phyloP scores from a whole-genome alignment of 441 rosid species.

The Syzygium malaccense region DNA sequence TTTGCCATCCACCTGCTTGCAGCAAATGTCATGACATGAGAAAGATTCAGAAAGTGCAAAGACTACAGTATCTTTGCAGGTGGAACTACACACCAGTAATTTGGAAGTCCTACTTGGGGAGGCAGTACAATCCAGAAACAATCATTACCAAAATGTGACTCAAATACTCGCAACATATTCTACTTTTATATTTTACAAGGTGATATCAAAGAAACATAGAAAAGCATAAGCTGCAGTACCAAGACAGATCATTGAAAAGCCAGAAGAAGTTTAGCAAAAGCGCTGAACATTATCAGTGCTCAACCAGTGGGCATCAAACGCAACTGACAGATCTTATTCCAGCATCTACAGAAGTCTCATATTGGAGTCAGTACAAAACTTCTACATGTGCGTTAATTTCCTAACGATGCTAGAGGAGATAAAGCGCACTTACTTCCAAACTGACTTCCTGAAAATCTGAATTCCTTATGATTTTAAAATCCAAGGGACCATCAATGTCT shows the following conservation, averaged over 20 bases:
- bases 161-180: neutral
- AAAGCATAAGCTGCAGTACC: neutral
- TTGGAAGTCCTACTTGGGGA: neutral
- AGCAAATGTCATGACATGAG: neutral
- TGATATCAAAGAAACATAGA: neutral
- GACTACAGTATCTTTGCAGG: neutral
- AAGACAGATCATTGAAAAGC: neutral
- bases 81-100: neutral
- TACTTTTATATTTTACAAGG: neutral
- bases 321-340: neutral
- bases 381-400: neutral
- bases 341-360: neutral
- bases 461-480: slow-evolving; percentile 68
- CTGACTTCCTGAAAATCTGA: slow-evolving; percentile 76
- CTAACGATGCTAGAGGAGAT: neutral
- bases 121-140: neutral
- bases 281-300: neutral
- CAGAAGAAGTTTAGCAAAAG: neutral
- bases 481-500: slow-evolving; percentile 55
- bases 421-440: slow-evolving; percentile 54
- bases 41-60: neutral
- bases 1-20: slow-evolving; percentile 63
- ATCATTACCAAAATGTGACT: neutral
- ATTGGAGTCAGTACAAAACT: neutral
- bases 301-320: neutral